Conservation (phyloP, 2,329 filamentous ascomycete genomes). For the Verticillium nonalfalfae region DNA sequence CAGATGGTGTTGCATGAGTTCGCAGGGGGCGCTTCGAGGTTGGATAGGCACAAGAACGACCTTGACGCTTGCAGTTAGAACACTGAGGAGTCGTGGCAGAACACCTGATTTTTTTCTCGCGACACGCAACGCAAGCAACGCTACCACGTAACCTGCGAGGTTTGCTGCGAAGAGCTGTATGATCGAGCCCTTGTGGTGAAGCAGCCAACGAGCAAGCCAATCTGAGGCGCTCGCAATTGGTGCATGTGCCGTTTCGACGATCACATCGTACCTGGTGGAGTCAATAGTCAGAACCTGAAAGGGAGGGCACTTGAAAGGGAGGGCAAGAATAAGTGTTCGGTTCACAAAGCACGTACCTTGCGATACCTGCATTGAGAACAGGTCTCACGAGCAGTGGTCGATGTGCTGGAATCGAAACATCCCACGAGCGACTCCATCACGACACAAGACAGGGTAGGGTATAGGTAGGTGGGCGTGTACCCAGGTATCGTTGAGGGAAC, state of each 20-base stretch:
- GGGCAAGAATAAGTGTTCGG: too few relatives aligned
- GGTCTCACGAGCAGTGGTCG: slow-evolving; percentile 11
- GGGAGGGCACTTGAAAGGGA: too few relatives aligned
- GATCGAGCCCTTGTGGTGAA: neutral
- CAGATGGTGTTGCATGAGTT: neutral
- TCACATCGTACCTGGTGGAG: slow-evolving; percentile 19
- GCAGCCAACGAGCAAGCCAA: slow-evolving; percentile 25
- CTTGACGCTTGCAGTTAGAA: slow-evolving; percentile 14
- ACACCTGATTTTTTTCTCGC: slow-evolving; percentile 16
- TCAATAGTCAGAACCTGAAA: too few relatives aligned
- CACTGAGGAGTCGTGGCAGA: slow-evolving; percentile 15
- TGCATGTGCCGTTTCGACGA: slow-evolving; percentile 19
- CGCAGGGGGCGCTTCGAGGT: slow-evolving; percentile 3
- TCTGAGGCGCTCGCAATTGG: slow-evolving; percentile 24
- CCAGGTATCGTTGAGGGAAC: too few relatives aligned
- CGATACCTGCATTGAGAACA: slow-evolving; percentile 16
- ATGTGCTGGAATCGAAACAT: slow-evolving; percentile 10
- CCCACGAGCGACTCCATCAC: slow-evolving; percentile 13
- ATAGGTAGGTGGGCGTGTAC: neutral
- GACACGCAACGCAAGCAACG: slow-evolving; percentile 19
- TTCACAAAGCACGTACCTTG: slow-evolving; percentile 6
- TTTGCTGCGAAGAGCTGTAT: slow-evolving; percentile 7
- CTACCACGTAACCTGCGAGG: slow-evolving; percentile 12
- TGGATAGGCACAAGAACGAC: slow-evolving; percentile 13
- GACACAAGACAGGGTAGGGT: neutral